A percentile compares a stretch with the other conserved stretches of the same genome.
Conservation (phyloP, 73 alveolate species). For the Tetrahymena borealis region DNA sequence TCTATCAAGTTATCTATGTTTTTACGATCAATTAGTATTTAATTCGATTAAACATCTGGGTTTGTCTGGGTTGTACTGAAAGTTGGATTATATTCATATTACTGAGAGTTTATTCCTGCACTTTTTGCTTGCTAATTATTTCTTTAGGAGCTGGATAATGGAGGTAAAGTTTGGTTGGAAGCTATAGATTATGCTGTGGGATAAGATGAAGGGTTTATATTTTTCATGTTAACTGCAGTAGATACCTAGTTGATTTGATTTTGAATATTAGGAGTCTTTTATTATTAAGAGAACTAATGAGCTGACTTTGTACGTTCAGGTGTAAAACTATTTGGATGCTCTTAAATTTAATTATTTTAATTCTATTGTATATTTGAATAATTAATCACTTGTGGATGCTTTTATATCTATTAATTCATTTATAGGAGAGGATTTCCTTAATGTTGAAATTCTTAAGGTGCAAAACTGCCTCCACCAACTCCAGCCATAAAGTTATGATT, state of each 20-base stretch:
- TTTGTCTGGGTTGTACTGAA: not conserved
- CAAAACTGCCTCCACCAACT: not conserved
- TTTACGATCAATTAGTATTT: not conserved
- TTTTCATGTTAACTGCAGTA: no score
- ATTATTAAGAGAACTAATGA: no score
- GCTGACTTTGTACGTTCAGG: no score
- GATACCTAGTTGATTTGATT: no score
- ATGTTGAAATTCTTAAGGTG: not conserved
- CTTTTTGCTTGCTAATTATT: not conserved
- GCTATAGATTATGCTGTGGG: no score
- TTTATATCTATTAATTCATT: not conserved
- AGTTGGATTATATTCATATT: not conserved
- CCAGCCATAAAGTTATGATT: not conserved
- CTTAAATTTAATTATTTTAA: no score
- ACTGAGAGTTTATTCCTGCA: not conserved
- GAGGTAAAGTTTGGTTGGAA: no score
- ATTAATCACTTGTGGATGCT: no score
- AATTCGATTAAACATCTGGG: not conserved
- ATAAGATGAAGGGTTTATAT: no score
- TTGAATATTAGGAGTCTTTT: no score
- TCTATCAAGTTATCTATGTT: not conserved
- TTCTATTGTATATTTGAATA: not conserved
- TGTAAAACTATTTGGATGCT: no score
- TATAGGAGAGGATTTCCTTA: not conserved
- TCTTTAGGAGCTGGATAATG: no score